These are phyloP conservation scores for Nasturtium officinale DNA, from an alignment of 345 rosid genomes.

Conservation along the genomic window DNA sequence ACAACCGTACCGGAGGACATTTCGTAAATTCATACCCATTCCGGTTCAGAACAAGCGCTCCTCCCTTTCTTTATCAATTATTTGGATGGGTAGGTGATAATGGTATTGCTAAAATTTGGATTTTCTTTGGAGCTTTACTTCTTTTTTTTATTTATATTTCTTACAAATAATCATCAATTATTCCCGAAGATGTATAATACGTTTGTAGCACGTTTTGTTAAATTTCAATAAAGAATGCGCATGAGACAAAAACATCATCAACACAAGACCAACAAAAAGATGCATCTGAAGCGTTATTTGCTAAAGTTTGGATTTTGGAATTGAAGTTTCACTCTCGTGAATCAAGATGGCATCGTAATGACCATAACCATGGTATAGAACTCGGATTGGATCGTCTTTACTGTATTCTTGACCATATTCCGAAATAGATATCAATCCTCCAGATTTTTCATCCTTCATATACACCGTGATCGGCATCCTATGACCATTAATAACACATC, in stretches of 20 bases:
- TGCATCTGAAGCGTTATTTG: constrained; percentile 12
- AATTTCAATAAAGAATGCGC: too few species aligned
- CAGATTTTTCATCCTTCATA: constrained; percentile 69
- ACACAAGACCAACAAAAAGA: constrained; percentile 31
- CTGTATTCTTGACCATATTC: constrained; percentile 95
- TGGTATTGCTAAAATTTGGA: neutral
- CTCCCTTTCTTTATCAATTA: neutral
- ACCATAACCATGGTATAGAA: constrained; percentile 86
- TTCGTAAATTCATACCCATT: constrained; percentile 5
- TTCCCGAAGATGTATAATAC: too few species aligned
- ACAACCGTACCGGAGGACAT: neutral
- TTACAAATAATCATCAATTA: too few species aligned
- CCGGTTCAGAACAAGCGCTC: neutral
- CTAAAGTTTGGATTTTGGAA: constrained; percentile 40
- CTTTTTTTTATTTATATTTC: too few species aligned
- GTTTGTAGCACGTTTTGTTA: too few species aligned
- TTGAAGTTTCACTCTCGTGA: constrained; percentile 12
- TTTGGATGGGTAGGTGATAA: neutral
- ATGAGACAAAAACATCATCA: neutral
- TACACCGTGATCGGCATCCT: constrained; percentile 94
- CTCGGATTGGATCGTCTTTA: constrained; percentile 70
- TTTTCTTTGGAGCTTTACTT: neutral
- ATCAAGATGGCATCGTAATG: constrained; percentile 84
- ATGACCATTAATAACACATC: constrained; percentile 21
- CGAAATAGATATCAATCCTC: constrained; percentile 78